phyloP scores from a whole-genome alignment of 164 flowering plant species.

The Annona squamosa region DNA sequence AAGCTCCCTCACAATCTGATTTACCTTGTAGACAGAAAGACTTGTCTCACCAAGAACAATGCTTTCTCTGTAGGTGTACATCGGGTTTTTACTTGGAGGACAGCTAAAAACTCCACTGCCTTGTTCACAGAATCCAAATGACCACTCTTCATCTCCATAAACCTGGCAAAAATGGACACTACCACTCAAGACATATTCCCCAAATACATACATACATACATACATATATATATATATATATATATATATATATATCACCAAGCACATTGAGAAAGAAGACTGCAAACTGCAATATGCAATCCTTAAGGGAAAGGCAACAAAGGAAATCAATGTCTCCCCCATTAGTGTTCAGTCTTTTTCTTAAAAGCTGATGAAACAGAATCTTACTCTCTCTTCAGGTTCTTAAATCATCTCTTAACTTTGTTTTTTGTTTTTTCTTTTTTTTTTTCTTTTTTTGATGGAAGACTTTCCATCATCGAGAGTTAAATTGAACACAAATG shows the following conservation, averaged over 20 bases:
- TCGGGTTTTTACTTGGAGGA: slow-evolving; percentile 73
- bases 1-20: slow-evolving; percentile 81
- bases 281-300: neutral
- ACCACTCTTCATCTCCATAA: slow-evolving; percentile 91
- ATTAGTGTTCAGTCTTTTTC: too few relatives aligned
- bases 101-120: slow-evolving; percentile 94
- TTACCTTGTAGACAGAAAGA: slow-evolving; percentile 52
- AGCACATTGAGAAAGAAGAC: neutral
- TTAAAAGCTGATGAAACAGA: too few relatives aligned
- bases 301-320: neutral
- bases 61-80: slow-evolving; percentile 86
- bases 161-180: slow-evolving; percentile 36
- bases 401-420: too few relatives aligned
- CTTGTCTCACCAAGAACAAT: slow-evolving; percentile 70
- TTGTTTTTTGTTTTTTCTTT: too few relatives aligned
- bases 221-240: too few relatives aligned
- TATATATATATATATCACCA: neutral
- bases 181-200: neutral
- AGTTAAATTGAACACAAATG: too few relatives aligned
- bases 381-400: too few relatives aligned
- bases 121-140: slow-evolving; percentile 90
- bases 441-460: too few relatives aligned
- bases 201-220: neutral
- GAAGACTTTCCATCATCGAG: too few relatives aligned
- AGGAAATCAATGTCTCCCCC: neutral